Base-by-base conservation (phyloP, 768 basidiomycete genomes). In the Tulasnella sp. region DNA sequence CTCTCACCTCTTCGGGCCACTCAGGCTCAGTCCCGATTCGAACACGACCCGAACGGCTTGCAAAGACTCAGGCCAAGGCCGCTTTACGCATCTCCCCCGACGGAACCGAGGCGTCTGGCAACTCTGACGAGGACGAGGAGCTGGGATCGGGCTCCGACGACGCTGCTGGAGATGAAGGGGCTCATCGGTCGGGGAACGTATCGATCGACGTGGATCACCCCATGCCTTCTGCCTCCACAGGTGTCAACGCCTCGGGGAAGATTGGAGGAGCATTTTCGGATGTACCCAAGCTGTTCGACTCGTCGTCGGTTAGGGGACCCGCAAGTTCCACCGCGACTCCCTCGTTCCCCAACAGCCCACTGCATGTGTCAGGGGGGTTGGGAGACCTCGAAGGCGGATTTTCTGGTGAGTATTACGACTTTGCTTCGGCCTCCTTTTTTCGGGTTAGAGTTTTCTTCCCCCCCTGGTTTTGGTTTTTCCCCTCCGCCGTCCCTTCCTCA, bases 51-150 rank as follows among this genome's bases (percentile, higher is more conserved):
- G 46, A 73, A 50, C 64, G 79, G 18, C 37, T 44, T 8, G 79
- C 79, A 14, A 80, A 80, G 74, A 74, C 72, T 1, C 79, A 80
- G 54, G 79, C 79, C 20, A 75, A 48, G 18, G 69, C 69, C 24
- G 42, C 50, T 4, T 22, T 78, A 5, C 22, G 60, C 16, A 12
- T 78, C 34, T 78, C 50, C 3, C 41, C 41, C 3, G 54, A 76
- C 48, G 77, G 58, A 18, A 75, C 74, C 9, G 41, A 42, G n/a
- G 40, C 74, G 14, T 75, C 74, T 42, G 41, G 74, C 40, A 48
- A 48, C 46, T 75, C 74, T 20, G 41, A 42, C 28, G 46, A 42
- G 24, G 40, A 42, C 41, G 74, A 75, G 16, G 74, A 75, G n/a
- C 31, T 42, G 41, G 74, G 41, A 40, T 75, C 74, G 40, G 74